phyloP scores from a whole-genome alignment of 73 alveolate genomes.

The Effrenium voratum region DNA sequence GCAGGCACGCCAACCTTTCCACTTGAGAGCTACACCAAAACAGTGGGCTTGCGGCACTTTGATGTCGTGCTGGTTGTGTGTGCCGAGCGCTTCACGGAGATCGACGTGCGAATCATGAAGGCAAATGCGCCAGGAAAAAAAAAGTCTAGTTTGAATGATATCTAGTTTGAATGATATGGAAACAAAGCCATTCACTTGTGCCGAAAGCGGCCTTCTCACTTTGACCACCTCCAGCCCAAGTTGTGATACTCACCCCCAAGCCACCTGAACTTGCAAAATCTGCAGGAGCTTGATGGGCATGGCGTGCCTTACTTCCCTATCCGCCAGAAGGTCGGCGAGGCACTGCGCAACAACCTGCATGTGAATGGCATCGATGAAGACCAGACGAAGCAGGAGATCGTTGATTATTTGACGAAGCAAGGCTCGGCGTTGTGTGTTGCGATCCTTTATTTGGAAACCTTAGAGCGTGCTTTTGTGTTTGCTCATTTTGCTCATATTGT shows the following conservation, averaged over 20 bases:
- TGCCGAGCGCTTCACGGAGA: not conserved
- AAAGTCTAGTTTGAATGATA: not conserved
- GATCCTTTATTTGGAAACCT: not conserved
- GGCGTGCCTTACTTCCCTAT: not conserved
- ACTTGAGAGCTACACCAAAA: not conserved
- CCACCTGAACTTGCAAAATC: too few relatives aligned
- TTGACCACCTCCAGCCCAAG: too few relatives aligned
- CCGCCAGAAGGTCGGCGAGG: constrained; percentile 1
- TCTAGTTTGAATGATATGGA: not conserved
- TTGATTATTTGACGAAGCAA: not conserved
- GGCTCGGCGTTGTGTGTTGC: not conserved
- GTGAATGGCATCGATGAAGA: not conserved
- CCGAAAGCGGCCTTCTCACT: too few relatives aligned
- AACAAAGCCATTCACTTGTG: not conserved
- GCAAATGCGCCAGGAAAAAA: not conserved
- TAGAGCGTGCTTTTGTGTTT: not conserved
- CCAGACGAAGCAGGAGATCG: not conserved
- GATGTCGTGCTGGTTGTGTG: not conserved
- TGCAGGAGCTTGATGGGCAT: not conserved
- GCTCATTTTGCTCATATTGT: not conserved
- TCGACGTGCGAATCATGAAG: not conserved
- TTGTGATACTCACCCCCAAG: too few relatives aligned
- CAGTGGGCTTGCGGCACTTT: not conserved
- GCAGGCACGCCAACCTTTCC: not conserved
- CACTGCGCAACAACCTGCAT: not conserved